Percentiles rank a stretch among this genome's conserved stretches.
These are phyloP conservation scores for Xylaria cubensis DNA, from an alignment of 495 filamentous ascomycete genomes.

Conservation along the genomic window DNA sequence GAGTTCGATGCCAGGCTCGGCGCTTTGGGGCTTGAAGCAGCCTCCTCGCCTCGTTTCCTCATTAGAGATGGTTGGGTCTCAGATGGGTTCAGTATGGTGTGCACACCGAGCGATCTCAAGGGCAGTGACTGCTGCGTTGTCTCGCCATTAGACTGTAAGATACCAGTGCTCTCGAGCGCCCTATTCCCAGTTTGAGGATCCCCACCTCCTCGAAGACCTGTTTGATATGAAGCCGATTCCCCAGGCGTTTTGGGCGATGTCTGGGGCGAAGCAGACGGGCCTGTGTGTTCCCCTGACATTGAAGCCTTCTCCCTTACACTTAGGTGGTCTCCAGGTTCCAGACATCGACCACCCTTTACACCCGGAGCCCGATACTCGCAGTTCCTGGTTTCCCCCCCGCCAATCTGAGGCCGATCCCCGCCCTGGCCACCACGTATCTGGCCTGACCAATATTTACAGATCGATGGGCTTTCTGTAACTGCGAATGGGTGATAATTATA, in stretches of 20 bases:
- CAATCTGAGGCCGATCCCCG: conserved; percentile 44
- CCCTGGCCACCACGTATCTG: conserved; percentile 37
- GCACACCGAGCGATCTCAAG: conserved; percentile 54
- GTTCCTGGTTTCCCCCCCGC: conserved; percentile 37
- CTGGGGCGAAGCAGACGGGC: conserved; percentile 54
- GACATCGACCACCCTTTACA: conserved; percentile 59
- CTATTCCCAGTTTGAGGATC: conserved; percentile 35
- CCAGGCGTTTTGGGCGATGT: conserved; percentile 41
- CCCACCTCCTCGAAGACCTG: conserved; percentile 34
- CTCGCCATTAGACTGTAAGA: conserved; percentile 39
- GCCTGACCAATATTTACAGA: conserved; percentile 20
- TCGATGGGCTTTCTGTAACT: conserved; percentile 20
- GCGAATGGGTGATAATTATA: conserved; percentile 24
- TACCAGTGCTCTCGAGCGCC: conserved; percentile 32
- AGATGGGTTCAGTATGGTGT: conserved; percentile 59
- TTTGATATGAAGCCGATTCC: conserved; percentile 34
- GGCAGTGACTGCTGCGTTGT: conserved; percentile 45
- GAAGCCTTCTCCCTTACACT: conserved; percentile 64
- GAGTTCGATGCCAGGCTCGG: conserved; percentile 38
- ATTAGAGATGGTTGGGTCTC: conserved; percentile 32
- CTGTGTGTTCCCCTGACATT: conserved; percentile 63
- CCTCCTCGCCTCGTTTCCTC: conserved; percentile 15
- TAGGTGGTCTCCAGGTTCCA: conserved; percentile 53
- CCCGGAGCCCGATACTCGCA: conserved; percentile 37
- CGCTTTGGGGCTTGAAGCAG: conserved; percentile 32